phyloP scores from a whole-genome alignment of 768 basidiomycete species.

The Boletus rufocinnamomeus region DNA sequence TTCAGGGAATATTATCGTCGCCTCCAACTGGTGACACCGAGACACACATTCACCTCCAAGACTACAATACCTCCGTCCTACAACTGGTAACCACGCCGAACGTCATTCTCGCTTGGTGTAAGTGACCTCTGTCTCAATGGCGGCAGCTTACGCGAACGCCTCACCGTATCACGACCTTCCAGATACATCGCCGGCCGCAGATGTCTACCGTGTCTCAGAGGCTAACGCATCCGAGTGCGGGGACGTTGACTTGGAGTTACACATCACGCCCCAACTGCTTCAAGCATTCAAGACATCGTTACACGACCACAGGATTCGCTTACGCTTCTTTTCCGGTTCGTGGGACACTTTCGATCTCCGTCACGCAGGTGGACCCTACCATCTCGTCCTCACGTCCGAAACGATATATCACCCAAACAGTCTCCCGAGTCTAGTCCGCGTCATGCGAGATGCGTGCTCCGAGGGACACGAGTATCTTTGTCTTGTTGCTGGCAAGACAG shows the following conservation, averaged over 20 bases:
- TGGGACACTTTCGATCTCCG: constrained; percentile 62
- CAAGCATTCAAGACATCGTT: constrained; percentile 66
- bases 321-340: constrained; percentile 81
- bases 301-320: constrained; percentile 47
- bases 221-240: constrained; percentile 25
- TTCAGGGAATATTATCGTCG: constrained; percentile 58
- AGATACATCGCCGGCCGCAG: constrained; percentile 67
- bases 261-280: constrained; percentile 65
- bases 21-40: constrained; percentile 22
- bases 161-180: not conserved
- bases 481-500: constrained; percentile 85
- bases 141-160: not conserved
- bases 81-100: constrained; percentile 81
- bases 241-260: constrained; percentile 51
- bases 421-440: constrained; percentile 64
- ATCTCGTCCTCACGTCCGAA: constrained; percentile 85
- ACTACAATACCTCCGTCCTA: constrained; percentile 85
- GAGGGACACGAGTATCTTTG: constrained; percentile 41
- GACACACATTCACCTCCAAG: constrained; percentile 78
- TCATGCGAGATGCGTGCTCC: constrained; percentile 45
- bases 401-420: constrained; percentile 82
- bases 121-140: constrained; percentile 29
- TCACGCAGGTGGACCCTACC: constrained; percentile 46
- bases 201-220: constrained; percentile 41
- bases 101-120: constrained; percentile 80